Evolutionary conservation across 1,284 basidiomycete species (phyloP).

Genomic region (Ustilago sp.): DNA sequence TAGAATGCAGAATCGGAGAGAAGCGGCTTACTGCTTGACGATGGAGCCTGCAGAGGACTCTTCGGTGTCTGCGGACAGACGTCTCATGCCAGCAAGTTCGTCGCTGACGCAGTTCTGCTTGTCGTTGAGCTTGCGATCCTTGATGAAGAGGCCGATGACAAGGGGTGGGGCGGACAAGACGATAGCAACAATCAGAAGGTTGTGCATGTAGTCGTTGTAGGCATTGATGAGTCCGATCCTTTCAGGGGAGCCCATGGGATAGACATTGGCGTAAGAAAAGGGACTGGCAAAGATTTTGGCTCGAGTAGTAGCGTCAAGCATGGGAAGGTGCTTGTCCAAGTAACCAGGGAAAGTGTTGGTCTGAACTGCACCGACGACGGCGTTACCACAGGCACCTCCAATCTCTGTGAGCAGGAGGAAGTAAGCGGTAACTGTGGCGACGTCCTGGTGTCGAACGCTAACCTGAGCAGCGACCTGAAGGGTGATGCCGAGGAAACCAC

Average conservation of each 20-base stretch:
- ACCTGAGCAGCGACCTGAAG: slow-evolving; percentile 66
- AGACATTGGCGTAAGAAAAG: slow-evolving; percentile 9
- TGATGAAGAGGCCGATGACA: slow-evolving; percentile 52
- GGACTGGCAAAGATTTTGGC: slow-evolving; percentile 37
- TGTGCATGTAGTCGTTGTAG: slow-evolving; percentile 62
- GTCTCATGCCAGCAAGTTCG: slow-evolving; percentile 60
- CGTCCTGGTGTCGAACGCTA: slow-evolving; percentile 67
- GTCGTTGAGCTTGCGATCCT: slow-evolving; percentile 58
- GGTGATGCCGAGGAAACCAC: slow-evolving; percentile 64
- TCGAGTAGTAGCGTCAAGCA: slow-evolving; percentile 32
- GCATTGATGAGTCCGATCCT: slow-evolving; percentile 56
- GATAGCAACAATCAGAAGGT: slow-evolving; percentile 59
- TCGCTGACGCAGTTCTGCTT: slow-evolving; percentile 67
- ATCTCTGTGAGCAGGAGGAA: slow-evolving; percentile 65
- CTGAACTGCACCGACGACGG: slow-evolving; percentile 62
- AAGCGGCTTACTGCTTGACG: slow-evolving; percentile 25
- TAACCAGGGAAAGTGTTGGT: slow-evolving; percentile 50
- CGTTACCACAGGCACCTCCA: slow-evolving; percentile 63
- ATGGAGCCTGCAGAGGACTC: slow-evolving; percentile 20
- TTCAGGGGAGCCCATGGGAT: slow-evolving; percentile 53
- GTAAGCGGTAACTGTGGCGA: slow-evolving; percentile 68
- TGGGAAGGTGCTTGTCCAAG: slow-evolving; percentile 47
- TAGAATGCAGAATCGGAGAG: background rate
- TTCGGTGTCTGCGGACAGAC: slow-evolving; percentile 30
- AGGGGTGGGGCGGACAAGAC: slow-evolving; percentile 59